A percentile compares a stretch with the other conserved stretches of the same genome.
Evolutionary conservation across 768 basidiomycete species (phyloP).

Genomic region (Pleurotus djamor): DNA sequence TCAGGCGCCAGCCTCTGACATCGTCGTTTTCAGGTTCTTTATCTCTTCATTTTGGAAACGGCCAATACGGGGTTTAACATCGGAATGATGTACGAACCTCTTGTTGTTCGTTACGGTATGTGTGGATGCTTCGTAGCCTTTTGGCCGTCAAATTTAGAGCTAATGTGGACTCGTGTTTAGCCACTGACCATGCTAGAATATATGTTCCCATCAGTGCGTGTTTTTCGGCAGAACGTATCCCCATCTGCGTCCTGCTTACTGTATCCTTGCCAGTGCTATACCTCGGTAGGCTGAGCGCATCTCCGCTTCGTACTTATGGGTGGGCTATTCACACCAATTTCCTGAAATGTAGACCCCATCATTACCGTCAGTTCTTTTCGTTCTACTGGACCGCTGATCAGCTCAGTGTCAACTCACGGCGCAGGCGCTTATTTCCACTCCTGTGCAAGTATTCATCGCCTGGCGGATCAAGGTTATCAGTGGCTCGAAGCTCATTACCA

Average conservation of each 20-base stretch:
- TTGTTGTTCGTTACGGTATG: constrained; percentile 12
- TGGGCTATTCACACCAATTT: too few relatives aligned
- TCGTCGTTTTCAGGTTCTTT: constrained; percentile 9
- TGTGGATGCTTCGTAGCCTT: neutral
- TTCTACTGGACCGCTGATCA: neutral
- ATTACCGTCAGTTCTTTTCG: neutral
- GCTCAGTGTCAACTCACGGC: neutral
- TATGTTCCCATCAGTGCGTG: neutral
- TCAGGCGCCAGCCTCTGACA: neutral
- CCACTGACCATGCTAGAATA: neutral
- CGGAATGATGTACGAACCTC: constrained; percentile 16
- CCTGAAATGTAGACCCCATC: neutral
- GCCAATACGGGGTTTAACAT: constrained; percentile 14
- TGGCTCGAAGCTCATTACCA: neutral
- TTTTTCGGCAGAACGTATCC: too few relatives aligned
- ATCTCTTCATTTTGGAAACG: constrained; percentile 15
- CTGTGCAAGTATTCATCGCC: constrained; percentile 5
- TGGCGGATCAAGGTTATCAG: constrained; percentile 8
- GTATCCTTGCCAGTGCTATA: neutral
- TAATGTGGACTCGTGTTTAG: neutral
- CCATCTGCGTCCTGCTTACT: neutral
- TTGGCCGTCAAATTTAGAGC: neutral
- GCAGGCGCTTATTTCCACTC: constrained; percentile 5
- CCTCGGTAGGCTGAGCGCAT: neutral
- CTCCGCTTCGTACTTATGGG: too few relatives aligned